Conservation (phyloP, 176 grass and related monocot genomes). For the Eragrostis curvula region DNA sequence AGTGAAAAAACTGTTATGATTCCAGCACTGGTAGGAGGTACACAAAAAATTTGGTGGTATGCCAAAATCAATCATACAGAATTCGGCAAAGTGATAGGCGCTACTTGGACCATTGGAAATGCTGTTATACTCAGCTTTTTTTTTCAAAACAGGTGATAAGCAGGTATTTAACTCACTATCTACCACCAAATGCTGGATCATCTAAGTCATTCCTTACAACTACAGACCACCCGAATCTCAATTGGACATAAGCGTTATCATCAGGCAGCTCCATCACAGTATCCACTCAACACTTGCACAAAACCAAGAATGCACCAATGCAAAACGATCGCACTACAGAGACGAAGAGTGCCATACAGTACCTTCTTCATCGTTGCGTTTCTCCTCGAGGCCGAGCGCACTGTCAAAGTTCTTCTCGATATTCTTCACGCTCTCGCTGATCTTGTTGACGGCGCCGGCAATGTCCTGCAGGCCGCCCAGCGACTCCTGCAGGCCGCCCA, state of each 20-base stretch:
- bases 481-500: slow-evolving; percentile 83
- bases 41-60: background rate
- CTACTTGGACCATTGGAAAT: background rate
- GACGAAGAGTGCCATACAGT: background rate
- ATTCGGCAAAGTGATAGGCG: slow-evolving; percentile 2
- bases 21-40: background rate
- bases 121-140: background rate
- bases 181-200: background rate
- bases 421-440: slow-evolving; percentile 99
- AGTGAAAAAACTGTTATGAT: background rate
- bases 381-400: slow-evolving; percentile 93
- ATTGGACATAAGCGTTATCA: background rate
- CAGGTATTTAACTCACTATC: background rate
- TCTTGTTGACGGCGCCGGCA: slow-evolving; percentile 95
- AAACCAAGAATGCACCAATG: slow-evolving; percentile 7
- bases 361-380: slow-evolving; percentile 79
- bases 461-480: slow-evolving; percentile 92
- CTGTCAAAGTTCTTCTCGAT: slow-evolving; percentile 99
- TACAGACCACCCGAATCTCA: background rate
- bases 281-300: background rate
- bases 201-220: background rate
- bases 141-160: background rate
- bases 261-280: background rate
- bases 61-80: background rate
- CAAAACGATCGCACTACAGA: background rate